Percentiles rank a stretch among this genome's conserved stretches.
These are phyloP conservation scores for Erythrobasidium yunnanense DNA, from an alignment of 768 basidiomycete genomes.

Conservation along the genomic window DNA sequence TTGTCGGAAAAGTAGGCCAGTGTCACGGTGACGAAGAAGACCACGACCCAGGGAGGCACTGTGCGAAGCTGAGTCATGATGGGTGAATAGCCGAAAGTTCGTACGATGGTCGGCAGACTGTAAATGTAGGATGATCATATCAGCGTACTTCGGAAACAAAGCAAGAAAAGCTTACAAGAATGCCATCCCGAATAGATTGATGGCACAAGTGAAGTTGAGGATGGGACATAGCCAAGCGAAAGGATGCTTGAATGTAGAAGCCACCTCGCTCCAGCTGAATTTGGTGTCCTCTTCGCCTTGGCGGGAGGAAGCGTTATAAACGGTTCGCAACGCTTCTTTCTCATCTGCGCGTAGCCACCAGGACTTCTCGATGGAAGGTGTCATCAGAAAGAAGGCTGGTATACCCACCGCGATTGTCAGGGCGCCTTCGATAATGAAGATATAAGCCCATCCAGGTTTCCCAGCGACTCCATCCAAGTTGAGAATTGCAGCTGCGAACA, in stretches of 20 bases:
- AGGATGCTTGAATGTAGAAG: background rate
- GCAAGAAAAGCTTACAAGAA: background rate
- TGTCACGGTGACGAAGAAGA: background rate
- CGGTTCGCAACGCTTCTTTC: background rate
- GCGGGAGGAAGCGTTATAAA: slow-evolving; percentile 5
- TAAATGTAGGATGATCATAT: background rate
- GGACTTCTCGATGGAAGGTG: background rate
- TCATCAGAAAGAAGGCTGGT: background rate
- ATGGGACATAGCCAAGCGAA: background rate
- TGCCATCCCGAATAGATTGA: slow-evolving; percentile 18
- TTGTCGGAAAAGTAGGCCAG: background rate
- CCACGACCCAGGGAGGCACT: slow-evolving; percentile 12
- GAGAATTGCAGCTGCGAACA: slow-evolving; percentile 5
- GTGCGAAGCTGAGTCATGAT: slow-evolving; percentile 10
- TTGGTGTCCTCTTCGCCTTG: background rate
- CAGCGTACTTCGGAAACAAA: background rate
- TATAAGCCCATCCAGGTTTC: background rate
- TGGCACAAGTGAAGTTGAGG: background rate
- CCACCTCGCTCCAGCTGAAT: slow-evolving; percentile 15
- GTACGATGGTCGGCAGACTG: slow-evolving; percentile 4
- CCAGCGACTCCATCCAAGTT: slow-evolving; percentile 12
- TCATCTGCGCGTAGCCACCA: slow-evolving; percentile 12
- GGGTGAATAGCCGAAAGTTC: background rate
- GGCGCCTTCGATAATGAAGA: slow-evolving; percentile 14
- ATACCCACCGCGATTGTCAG: slow-evolving; percentile 6